Conservation (phyloP, 2,329 filamentous ascomycete genomes). For the Penicillium sp. region DNA sequence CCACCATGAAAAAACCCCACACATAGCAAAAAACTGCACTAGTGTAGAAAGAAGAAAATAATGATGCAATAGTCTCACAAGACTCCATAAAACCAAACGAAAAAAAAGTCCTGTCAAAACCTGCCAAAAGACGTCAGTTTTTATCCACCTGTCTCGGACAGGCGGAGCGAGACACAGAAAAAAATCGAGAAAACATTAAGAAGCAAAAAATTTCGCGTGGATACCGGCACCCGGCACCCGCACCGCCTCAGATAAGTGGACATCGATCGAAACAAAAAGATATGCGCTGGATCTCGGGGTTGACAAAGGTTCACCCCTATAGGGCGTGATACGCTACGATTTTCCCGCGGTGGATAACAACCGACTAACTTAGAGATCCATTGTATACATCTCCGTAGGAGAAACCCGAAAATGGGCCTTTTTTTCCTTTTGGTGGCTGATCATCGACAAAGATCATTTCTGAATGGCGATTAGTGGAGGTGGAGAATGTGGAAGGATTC, state of each 20-base stretch:
- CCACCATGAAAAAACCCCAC: background rate
- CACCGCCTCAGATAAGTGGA: conserved; percentile 3
- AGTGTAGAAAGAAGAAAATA: background rate
- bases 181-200: background rate
- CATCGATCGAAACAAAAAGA: background rate
- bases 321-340: too few species aligned
- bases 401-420: background rate
- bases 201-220: background rate
- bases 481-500: background rate
- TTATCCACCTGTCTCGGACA: background rate
- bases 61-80: background rate
- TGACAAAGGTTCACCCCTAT: background rate
- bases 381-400: background rate
- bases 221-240: too few species aligned
- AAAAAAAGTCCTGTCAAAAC: background rate
- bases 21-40: too few species aligned
- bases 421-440: conserved; percentile 1
- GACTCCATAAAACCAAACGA: background rate
- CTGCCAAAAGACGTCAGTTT: background rate
- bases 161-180: background rate
- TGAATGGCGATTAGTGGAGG: background rate
- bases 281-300: background rate
- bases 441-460: background rate
- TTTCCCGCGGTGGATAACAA: background rate
- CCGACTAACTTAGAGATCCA: background rate